Base-by-base conservation (phyloP, 73 alveolate genomes). In the Blepharisma japonicum region DNA sequence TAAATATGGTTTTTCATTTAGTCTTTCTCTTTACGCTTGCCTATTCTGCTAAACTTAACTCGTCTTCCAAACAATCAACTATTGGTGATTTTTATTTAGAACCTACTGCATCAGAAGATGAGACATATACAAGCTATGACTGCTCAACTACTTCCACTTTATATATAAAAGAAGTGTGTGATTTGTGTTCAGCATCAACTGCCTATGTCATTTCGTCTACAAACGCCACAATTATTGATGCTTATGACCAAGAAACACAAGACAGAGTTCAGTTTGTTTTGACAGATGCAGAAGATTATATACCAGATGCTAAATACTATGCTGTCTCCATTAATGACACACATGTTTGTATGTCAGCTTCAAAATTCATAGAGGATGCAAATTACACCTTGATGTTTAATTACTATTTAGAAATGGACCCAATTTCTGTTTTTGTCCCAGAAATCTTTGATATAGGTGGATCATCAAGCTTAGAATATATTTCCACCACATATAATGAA, bases 251-350 rank as follows among this genome's bases (percentile, higher is more conserved):
- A 61, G 74, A 61, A 18, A 39, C 14, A 14, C 14, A 61, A 5
- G 46, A 14, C 14, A n/a, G 74, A 3, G 23, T 61, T 5, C 47
- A 61, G 23, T 39, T 39, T 20, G 47, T 61, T 25, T 25, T 61
- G 5, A 8, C 14, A 20, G 74, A 61, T 25, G 14, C 23, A 8
- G 11, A 11, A 3, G 46, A 61, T n/a, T 14, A 61, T 61, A n/a
- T 61, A 2, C 74, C 74, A 14, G 74, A 20, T n/a, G 74, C 74
- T 20, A n/a, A 61, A 2, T 9, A 25, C 14, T 61, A 61, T 5
- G 39, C 49, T 25, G 74, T 61, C 47, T n/a, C 74, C 23, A 61
- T 61, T 25, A 61, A 25, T 61, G 74, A 61, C 23, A 61, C 74
- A 8, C 74, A 18, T 61, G 74, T 5, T 25, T 61, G 74, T 61